Conservation (phyloP, 371 early-diverging fungal species). For the Basidiobolus meristosporus region DNA sequence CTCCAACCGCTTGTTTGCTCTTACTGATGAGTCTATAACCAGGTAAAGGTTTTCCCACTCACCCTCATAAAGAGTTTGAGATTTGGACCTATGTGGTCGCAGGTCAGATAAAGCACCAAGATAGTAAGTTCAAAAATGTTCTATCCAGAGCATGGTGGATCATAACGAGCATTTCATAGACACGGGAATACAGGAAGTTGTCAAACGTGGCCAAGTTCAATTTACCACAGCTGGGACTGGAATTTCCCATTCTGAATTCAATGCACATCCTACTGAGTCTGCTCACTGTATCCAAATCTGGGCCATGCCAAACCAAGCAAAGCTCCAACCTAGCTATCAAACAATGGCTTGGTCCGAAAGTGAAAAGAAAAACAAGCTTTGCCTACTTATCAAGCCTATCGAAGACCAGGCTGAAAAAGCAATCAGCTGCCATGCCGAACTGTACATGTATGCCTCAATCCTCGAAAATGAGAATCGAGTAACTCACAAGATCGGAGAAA, state of each 20-base stretch:
- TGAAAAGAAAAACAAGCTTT: slow-evolving; percentile 2
- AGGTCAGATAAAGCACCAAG: slow-evolving; percentile 7
- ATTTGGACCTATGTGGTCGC: slow-evolving; percentile 9
- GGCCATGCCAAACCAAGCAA: slow-evolving; percentile 5
- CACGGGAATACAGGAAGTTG: slow-evolving; percentile 8
- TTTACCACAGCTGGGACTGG: slow-evolving; percentile 15
- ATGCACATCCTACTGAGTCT: slow-evolving; percentile 2
- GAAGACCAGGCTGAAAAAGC: no score
- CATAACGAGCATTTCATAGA: no score
- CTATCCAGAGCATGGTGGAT: no score
- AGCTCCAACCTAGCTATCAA: slow-evolving; percentile 6
- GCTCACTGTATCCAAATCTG: slow-evolving; percentile 16
- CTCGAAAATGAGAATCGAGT: no score
- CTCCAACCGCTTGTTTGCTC: no score
- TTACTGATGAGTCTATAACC: no score
- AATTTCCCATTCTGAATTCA: slow-evolving; percentile 11
- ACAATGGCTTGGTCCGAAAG: slow-evolving; percentile 6
- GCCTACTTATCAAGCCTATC: no score
- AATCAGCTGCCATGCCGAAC: no score
- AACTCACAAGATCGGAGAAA: no score
- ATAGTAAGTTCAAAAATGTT: no score
- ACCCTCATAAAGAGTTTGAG: slow-evolving; percentile 9
- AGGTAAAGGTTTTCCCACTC: slow-evolving; percentile 7
- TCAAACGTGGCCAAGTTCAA: slow-evolving; percentile 11
- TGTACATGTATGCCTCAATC: no score